Conservation (phyloP, 371 early-diverging fungal genomes). For the Lichtheimia ramosa region DNA sequence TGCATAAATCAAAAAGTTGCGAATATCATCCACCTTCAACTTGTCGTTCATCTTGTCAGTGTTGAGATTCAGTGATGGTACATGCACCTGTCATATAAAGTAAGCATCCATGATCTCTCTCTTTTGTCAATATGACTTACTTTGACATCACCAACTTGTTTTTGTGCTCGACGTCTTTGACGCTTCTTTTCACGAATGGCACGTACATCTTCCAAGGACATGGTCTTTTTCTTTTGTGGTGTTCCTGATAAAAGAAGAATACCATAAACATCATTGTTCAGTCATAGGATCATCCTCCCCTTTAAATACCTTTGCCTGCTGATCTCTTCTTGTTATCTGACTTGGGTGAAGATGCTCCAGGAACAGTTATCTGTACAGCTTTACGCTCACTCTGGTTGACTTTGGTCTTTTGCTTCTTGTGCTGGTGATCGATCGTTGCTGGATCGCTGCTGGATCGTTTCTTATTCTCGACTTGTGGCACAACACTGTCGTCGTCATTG, state of each 20-base stretch:
- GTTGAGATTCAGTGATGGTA: conserved; percentile 23
- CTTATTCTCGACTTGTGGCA: conserved; percentile 12
- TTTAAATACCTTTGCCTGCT: no score
- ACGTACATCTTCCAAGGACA: conserved; percentile 1
- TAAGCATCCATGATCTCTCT: not conserved
- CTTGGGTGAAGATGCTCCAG: no score
- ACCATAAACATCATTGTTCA: no score
- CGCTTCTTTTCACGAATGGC: conserved; percentile 12
- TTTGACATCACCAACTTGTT: conserved; percentile 12
- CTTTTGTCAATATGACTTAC: conserved; percentile 6
- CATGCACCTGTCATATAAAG: conserved; percentile 9
- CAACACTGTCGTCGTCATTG: conserved; percentile 15
- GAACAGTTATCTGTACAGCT: no score
- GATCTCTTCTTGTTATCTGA: no score
- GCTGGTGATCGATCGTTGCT: no score
- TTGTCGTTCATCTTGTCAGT: conserved; percentile 14
- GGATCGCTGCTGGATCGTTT: not conserved
- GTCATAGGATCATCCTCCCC: no score
- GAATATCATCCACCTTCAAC: conserved; percentile 25
- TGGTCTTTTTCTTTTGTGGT: conserved; percentile 13
- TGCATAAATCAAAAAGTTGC: conserved; percentile 35
- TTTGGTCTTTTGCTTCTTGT: no score
- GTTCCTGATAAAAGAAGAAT: not conserved
- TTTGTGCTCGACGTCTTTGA: conserved; percentile 14
- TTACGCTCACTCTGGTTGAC: no score